Base-by-base conservation (phyloP, 2,329 filamentous ascomycete species). In the Ilyonectria mors-panacis region DNA sequence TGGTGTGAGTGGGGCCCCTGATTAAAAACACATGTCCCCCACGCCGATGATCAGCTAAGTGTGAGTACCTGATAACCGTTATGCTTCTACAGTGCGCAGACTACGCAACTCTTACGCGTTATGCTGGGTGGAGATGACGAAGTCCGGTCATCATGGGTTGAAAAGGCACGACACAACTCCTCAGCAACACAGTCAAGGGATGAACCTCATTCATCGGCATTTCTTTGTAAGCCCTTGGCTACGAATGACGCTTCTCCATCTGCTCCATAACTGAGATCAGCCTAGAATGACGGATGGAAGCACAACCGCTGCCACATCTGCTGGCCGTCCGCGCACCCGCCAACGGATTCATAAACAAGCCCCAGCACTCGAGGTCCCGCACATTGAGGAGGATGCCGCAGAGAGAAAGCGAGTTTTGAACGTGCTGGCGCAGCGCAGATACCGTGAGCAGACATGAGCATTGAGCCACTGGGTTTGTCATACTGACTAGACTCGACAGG, bases 391-490 rank as follows among this genome's bases (percentile, higher is more conserved):
- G 23, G 81, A 88, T 76, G 84, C 86, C 1, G 78, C 82, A 3
- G 86, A 88, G 75, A 80, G 87, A 23, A 89, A 88, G 74, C 80
- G 86, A 12, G 80, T 87, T 1, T 69, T 88, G 23, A 88, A 88
- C 61, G 84, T 88, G 10, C 75, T 89, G 39, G 86, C 87, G 1
- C 86, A 88, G 67, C 81, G 87, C 51, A 80, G 86, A 78, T 89
- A 88, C 62, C 79, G 85, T 86, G 70, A 73, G 75, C 66, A 13
- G 6, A 19, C 3, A 4, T 6, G 6, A 28, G 6, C 10, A 19
- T 9, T 13, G 30, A 10, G 50, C 15, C 17, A 9, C 2, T 35
- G 9, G 21, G 6, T 17, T 15, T 19, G 23, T 44, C 12, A 6
- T 45, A 37, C 56, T 73, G 6, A 76, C 57, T 9, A 48, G 33